Evolutionary conservation across 2,329 filamentous ascomycete genomes (phyloP).

Genomic region (Thelonectria discophora): DNA sequence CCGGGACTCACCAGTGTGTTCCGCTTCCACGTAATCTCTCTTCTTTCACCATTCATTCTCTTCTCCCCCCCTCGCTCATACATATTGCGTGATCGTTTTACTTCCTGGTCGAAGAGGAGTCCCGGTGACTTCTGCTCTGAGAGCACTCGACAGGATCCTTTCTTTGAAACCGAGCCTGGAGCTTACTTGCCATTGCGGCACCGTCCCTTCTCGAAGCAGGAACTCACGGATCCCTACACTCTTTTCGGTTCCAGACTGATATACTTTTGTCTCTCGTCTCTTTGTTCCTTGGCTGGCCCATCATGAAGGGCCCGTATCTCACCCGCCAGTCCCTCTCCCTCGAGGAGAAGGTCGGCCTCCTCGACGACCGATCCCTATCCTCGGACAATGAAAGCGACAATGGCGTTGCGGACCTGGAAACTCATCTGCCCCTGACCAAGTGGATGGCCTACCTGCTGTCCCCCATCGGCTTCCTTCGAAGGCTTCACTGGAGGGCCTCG

Average conservation of each 20-base stretch:
- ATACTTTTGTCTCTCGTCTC: conserved; percentile 10
- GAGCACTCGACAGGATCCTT: background rate
- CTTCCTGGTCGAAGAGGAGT: conserved; percentile 6
- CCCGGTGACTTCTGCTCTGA: background rate
- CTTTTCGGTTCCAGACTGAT: conserved; percentile 27
- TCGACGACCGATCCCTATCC: conserved; percentile 53
- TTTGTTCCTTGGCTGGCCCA: conserved; percentile 3
- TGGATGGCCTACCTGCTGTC: conserved; percentile 46
- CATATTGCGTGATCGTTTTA: conserved; percentile 9
- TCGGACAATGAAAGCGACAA: conserved; percentile 57
- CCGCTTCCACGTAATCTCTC: background rate
- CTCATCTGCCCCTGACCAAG: conserved; percentile 43
- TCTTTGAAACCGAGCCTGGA: background rate
- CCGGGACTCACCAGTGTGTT: background rate
- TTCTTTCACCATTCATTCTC: background rate
- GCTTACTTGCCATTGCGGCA: conserved; percentile 27
- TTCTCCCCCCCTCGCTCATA: conserved; percentile 1
- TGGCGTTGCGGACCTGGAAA: conserved; percentile 51
- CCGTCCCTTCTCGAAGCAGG: conserved; percentile 10
- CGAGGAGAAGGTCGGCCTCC: conserved; percentile 56
- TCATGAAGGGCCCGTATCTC: conserved; percentile 52
- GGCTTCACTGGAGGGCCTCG: conserved; percentile 50
- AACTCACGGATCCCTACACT: background rate
- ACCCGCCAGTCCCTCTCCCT: conserved; percentile 47
- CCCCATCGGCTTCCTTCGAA: conserved; percentile 42